A percentile compares a stretch with the other conserved stretches of the same genome.
phyloP scores from a whole-genome alignment of 768 basidiomycete genomes.

The Leccinellum rugosiceps region DNA sequence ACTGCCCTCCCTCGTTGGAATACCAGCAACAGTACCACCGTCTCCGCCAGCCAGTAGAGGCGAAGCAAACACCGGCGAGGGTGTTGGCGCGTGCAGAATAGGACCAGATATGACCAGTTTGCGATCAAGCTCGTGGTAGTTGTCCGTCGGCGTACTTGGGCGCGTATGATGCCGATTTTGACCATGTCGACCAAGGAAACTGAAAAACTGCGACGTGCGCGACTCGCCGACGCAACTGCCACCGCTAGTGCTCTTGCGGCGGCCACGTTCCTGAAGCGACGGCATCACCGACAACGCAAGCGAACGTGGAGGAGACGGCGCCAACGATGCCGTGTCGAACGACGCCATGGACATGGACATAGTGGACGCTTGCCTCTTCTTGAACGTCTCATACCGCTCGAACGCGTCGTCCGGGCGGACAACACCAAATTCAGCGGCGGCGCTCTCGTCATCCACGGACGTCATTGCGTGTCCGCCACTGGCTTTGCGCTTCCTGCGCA shows the following conservation, averaged over 20 bases:
- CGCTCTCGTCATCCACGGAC: background rate
- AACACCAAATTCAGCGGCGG: conserved; percentile 13
- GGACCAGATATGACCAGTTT: conserved; percentile 67
- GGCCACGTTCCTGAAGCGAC: conserved; percentile 22
- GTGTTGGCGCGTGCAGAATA: conserved; percentile 40
- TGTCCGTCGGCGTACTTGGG: conserved; percentile 44
- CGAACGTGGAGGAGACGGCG: conserved; percentile 40
- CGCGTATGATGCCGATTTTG: conserved; percentile 16
- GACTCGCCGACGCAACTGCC: conserved; percentile 28
- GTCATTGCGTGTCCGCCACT: background rate
- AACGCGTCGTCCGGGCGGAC: conserved; percentile 75
- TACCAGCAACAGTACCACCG: background rate
- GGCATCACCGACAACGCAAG: conserved; percentile 33
- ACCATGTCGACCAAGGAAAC: conserved; percentile 55
- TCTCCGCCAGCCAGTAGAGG: background rate
- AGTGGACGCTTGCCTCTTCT: conserved; percentile 40
- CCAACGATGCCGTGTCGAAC: conserved; percentile 37
- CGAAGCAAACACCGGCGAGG: conserved; percentile 1
- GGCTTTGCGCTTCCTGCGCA: background rate
- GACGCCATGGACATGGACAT: conserved; percentile 57
- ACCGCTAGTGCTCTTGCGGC: conserved; percentile 9
- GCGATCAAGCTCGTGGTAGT: conserved; percentile 35
- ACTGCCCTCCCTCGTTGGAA: conserved; percentile 43
- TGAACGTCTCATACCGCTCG: conserved; percentile 85
- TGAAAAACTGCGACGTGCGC: conserved; percentile 49